A percentile compares a stretch with the other conserved stretches of the same genome.
Conservation (phyloP, 176 grass and related monocot species). For the Raddia guianensis region DNA sequence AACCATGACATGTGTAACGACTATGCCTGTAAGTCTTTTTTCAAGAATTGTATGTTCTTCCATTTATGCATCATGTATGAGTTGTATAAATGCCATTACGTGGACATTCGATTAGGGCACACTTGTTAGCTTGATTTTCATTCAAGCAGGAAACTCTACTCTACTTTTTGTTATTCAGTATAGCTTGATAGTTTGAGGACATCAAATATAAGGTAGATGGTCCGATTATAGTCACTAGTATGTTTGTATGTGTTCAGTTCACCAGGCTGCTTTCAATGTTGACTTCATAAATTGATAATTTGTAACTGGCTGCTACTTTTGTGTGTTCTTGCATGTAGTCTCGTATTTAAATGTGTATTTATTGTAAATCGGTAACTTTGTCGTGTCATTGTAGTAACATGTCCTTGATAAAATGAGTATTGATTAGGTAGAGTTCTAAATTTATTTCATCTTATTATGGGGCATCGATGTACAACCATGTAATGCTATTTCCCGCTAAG, state of each 20-base stretch:
- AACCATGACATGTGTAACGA: constrained; percentile 61
- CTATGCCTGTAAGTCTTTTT: constrained; percentile 55
- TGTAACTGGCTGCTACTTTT: constrained; percentile 6
- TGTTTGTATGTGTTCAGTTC: neutral
- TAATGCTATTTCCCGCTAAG: neutral
- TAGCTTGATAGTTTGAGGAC: constrained; percentile 1
- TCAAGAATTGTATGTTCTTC: constrained; percentile 2
- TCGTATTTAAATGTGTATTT: neutral
- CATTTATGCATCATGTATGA: constrained; percentile 17
- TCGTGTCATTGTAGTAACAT: neutral
- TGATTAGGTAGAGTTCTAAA: neutral
- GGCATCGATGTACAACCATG: neutral
- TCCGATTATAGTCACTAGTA: neutral
- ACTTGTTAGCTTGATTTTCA: constrained; percentile 7
- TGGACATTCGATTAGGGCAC: neutral
- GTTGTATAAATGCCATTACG: neutral
- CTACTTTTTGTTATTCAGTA: neutral
- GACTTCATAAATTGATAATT: neutral
- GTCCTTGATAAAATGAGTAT: neutral
- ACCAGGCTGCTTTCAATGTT: neutral
- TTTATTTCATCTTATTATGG: neutral
- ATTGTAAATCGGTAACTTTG: neutral
- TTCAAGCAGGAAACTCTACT: neutral
- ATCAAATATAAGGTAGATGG: neutral
- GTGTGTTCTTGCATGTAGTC: neutral